A percentile compares a stretch with the other conserved stretches of the same genome.
phyloP scores from a whole-genome alignment of 768 basidiomycete species.

The Lactarius pseudohatsudake region DNA sequence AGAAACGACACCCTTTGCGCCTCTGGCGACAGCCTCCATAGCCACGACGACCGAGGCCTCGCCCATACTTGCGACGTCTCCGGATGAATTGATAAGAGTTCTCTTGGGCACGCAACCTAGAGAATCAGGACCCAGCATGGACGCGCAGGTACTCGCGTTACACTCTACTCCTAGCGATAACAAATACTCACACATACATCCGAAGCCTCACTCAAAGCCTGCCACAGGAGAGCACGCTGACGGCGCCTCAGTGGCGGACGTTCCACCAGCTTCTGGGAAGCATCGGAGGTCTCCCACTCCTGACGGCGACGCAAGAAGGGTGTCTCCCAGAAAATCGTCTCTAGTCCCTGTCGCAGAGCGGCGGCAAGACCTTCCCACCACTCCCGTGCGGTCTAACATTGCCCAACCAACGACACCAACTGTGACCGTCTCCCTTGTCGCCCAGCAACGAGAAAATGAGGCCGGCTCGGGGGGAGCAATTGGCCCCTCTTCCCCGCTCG shows the following conservation, averaged over 20 bases:
- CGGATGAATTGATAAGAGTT: no score
- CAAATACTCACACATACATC: not conserved
- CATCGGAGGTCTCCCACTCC: constrained; percentile 10
- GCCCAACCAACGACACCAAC: not conserved
- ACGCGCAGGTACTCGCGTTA: not conserved
- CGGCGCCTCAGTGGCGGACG: not conserved
- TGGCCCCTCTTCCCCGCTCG: not conserved
- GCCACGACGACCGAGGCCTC: not conserved
- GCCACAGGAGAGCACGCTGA: not conserved
- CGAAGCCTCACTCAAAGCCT: not conserved
- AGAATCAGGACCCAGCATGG: not conserved
- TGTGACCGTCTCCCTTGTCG: no score
- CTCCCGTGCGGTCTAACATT: not conserved
- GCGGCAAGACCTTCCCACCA: not conserved
- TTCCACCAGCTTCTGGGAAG: not conserved
- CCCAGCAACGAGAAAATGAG: not conserved
- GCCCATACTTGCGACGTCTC: not conserved
- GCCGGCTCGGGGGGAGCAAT: not conserved
- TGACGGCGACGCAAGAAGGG: constrained; percentile 3
- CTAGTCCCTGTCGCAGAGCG: not conserved
- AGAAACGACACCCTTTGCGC: not conserved
- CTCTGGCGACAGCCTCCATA: not conserved
- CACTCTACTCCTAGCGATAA: not conserved
- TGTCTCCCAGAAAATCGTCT: not conserved
- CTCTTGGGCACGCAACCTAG: not conserved